These are phyloP conservation scores for Evernia prunastri DNA, from an alignment of 495 filamentous ascomycete species.

Conservation along the genomic window DNA sequence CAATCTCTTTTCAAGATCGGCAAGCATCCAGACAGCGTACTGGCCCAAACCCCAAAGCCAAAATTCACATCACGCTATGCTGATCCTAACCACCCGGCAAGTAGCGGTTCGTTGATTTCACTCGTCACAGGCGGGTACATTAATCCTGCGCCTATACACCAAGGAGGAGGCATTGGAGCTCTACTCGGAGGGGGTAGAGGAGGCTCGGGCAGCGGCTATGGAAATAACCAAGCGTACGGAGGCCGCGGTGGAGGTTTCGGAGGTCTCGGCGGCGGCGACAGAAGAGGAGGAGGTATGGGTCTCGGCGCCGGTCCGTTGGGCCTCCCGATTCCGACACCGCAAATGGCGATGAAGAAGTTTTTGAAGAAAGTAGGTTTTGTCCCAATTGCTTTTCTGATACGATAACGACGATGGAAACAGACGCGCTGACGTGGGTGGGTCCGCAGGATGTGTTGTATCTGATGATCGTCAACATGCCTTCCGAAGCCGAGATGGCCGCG, in stretches of 20 bases:
- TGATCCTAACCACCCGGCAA: constrained; percentile 50
- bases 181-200: no score
- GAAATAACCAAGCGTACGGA: no score
- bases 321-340: neutral
- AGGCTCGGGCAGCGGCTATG: no score
- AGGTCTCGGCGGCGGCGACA: neutral
- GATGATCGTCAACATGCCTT: constrained; percentile 48
- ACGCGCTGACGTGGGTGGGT: neutral
- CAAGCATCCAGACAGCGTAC: constrained; percentile 32
- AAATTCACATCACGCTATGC: constrained; percentile 46
- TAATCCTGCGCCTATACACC: neutral
- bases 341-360: constrained; percentile 20
- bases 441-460: constrained; percentile 45
- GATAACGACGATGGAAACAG: neutral
- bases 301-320: neutral
- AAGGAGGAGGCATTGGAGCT: constrained; percentile 1
- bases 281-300: neutral
- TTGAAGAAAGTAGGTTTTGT: constrained; percentile 31
- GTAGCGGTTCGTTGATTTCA: constrained; percentile 36
- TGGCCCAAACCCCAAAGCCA: constrained; percentile 25
- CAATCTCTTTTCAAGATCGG: no score
- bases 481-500: constrained; percentile 37
- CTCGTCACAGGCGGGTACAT: constrained; percentile 9
- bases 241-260: no score
- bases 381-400: no score